Conservation (phyloP, 75 land plant species). For the Pinus tabuliformis region DNA sequence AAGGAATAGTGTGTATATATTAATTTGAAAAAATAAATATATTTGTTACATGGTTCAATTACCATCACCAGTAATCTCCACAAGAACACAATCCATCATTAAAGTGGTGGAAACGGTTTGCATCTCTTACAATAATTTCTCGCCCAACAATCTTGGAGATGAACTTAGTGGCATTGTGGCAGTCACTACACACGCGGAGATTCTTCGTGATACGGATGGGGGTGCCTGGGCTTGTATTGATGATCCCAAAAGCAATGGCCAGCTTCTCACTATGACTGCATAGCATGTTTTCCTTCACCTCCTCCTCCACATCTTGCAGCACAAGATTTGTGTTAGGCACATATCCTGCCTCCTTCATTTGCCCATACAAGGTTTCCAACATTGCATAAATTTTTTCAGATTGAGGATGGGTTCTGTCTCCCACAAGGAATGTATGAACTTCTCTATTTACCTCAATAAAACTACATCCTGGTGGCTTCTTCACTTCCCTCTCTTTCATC, state of each 20-base stretch:
- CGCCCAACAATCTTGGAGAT: constrained; percentile 11
- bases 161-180: constrained; percentile 11
- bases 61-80: constrained; percentile 4
- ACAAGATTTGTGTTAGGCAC: constrained; percentile 3
- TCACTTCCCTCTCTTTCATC: constrained; percentile 1
- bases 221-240: constrained; percentile 7
- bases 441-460: not conserved
- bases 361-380: not conserved
- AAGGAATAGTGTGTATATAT: too few species aligned
- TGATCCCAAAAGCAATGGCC: constrained; percentile 16
- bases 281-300: constrained; percentile 8
- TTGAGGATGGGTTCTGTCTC: constrained; percentile 1
- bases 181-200: constrained; percentile 15
- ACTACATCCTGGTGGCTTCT: constrained; percentile 3
- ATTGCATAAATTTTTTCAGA: not conserved
- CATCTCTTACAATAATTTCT: constrained; percentile 10
- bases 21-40: too few species aligned
- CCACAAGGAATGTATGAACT: not conserved
- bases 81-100: constrained; percentile 17
- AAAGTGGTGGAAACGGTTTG: constrained; percentile 13
- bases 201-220: constrained; percentile 9
- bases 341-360: constrained; percentile 7
- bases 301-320: not conserved
- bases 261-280: constrained; percentile 10
- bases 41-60: not conserved